phyloP scores from a whole-genome alignment of 805 yeast genomes.

The Zygotorulaspora florentina region DNA sequence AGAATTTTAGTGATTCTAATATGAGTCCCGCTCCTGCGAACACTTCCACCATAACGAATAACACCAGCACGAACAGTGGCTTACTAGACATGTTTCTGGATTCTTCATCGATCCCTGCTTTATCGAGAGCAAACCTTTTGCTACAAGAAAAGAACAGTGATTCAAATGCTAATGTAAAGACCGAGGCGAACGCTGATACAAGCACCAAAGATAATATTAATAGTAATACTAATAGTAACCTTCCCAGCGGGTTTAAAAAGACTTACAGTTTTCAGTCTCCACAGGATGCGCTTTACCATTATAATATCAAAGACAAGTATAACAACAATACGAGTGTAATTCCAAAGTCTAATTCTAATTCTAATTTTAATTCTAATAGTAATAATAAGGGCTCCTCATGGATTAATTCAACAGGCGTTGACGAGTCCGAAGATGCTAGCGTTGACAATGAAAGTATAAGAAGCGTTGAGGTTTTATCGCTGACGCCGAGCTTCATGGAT shows the following conservation, averaged over 20 bases:
- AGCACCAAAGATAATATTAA: not conserved
- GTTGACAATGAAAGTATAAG: constrained; percentile 21
- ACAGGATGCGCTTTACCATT: constrained; percentile 5
- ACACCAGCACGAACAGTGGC: constrained; percentile 28
- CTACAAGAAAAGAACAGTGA: constrained; percentile 16
- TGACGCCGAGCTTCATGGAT: constrained; percentile 42
- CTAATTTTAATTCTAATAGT: constrained; percentile 2
- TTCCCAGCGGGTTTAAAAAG: constrained; percentile 1
- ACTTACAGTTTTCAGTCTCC: constrained; percentile 8
- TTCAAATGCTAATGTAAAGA: constrained; percentile 10
- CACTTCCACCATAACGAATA: constrained; percentile 1
- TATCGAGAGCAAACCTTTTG: constrained; percentile 19
- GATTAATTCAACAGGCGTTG: constrained; percentile 3
- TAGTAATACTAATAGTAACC: constrained; percentile 2
- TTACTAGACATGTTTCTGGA: constrained; percentile 39
- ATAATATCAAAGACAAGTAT: constrained; percentile 5
- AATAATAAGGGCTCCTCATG: constrained; percentile 1
- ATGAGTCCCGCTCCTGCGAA: constrained; percentile 3
- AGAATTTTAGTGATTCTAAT: constrained; percentile 3
- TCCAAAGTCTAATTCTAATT: constrained; percentile 1
- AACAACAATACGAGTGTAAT: constrained; percentile 2
- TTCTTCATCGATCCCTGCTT: constrained; percentile 24
- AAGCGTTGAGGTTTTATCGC: constrained; percentile 39
- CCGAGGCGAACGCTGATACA: constrained; percentile 5
- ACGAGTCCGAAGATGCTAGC: constrained; percentile 9